phyloP scores from a whole-genome alignment of 192 early-diverging fungal species.

The Phlyctochytrium bullatum region DNA sequence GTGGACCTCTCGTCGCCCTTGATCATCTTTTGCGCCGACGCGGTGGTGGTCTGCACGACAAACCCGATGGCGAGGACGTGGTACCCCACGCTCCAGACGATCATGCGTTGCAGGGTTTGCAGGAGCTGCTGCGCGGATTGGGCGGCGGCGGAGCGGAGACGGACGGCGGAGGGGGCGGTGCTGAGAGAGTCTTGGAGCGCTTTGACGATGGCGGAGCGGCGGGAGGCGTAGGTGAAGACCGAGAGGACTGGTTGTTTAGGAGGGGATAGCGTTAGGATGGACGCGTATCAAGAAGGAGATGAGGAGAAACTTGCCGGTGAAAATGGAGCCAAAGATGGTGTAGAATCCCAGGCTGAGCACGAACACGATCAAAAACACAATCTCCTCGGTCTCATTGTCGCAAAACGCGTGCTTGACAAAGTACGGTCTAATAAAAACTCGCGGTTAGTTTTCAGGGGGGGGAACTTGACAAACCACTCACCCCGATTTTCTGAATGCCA shows the following conservation, averaged over 20 bases:
- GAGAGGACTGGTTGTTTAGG: slow-evolving; percentile 6
- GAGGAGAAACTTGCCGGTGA: slow-evolving; percentile 2
- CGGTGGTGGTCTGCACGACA: slow-evolving; percentile 8
- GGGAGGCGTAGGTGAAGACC: slow-evolving; percentile 2
- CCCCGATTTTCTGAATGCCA: neutral
- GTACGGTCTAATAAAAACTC: neutral
- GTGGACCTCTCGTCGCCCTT: neutral
- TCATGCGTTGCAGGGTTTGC: slow-evolving; percentile 16
- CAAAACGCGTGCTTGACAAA: neutral
- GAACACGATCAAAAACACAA: slow-evolving; percentile 1
- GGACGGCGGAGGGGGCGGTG: neutral
- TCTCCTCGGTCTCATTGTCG: neutral
- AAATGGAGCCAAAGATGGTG: neutral
- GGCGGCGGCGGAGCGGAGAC: neutral
- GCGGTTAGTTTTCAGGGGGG: too few relatives aligned
- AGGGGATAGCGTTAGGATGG: neutral
- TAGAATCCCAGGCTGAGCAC: neutral
- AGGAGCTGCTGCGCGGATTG: neutral
- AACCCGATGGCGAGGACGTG: slow-evolving; percentile 15
- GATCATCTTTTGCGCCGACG: slow-evolving; percentile 2
- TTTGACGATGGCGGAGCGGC: neutral
- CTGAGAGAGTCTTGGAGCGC: neutral
- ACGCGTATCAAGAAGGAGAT: neutral
- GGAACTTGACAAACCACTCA: too few relatives aligned
- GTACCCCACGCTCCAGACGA: slow-evolving; percentile 21